Evolutionary conservation across 306 rosid genomes (phyloP).

Genomic region (Medicago arabica): DNA sequence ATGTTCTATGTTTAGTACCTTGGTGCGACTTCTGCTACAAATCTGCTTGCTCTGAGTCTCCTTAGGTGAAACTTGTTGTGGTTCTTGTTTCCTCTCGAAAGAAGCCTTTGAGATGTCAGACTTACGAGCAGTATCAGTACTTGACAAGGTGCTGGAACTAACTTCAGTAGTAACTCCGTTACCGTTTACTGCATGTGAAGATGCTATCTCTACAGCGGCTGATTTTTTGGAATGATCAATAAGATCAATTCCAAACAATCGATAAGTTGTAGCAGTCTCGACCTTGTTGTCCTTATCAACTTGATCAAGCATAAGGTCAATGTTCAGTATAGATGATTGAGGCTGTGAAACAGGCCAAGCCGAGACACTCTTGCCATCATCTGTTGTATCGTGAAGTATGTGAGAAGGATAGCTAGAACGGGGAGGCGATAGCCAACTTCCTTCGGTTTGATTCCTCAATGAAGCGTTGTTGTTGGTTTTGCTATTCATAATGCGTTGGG

Average conservation of each 20-base stretch:
- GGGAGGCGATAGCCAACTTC: constrained; percentile 68
- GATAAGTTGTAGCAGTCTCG: constrained; percentile 63
- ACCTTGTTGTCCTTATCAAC: constrained; percentile 67
- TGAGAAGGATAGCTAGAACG: constrained; percentile 56
- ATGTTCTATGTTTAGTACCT: constrained; percentile 55
- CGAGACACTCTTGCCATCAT: constrained; percentile 64
- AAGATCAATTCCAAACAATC: constrained; percentile 81
- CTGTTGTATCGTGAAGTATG: constrained; percentile 59
- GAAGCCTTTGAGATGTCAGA: constrained; percentile 59
- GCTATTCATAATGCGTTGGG: constrained; percentile 51
- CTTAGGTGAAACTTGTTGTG: constrained; percentile 51
- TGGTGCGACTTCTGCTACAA: constrained; percentile 82
- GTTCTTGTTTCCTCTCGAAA: constrained; percentile 56
- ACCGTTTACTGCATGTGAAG: constrained; percentile 38
- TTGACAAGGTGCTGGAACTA: constrained; percentile 49
- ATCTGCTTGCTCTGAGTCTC: constrained; percentile 72
- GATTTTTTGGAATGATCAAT: constrained; percentile 51
- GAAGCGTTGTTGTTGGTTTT: constrained; percentile 53
- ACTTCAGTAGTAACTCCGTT: constrained; percentile 50
- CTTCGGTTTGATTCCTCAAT: constrained; percentile 62
- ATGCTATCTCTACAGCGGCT: constrained; percentile 47
- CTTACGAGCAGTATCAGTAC: constrained; percentile 59
- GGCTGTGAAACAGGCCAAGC: constrained; percentile 59
- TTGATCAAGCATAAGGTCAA: constrained; percentile 51
- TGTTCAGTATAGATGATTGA: constrained; percentile 49